phyloP scores from a whole-genome alignment of 169 alveolate species.

The Cytauxzoon felis region DNA sequence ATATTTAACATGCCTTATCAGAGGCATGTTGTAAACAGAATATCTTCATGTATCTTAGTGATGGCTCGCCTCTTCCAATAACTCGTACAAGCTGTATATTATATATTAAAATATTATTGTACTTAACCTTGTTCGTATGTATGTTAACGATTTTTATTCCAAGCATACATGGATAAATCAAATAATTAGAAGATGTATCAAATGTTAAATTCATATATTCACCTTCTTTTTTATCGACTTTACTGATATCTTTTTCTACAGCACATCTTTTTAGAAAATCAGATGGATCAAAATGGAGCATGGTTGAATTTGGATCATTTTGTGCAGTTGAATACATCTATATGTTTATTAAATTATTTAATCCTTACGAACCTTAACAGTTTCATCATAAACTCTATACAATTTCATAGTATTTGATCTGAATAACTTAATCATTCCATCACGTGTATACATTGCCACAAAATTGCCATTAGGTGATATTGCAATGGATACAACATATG shows the following conservation, averaged over 20 bases:
- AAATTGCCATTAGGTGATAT: slow-evolving; percentile 78
- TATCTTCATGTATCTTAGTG: slow-evolving; percentile 69
- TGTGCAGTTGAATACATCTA: slow-evolving; percentile 81
- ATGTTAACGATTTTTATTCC: slow-evolving; percentile 90
- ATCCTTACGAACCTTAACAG: no score
- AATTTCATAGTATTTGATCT: slow-evolving; percentile 82
- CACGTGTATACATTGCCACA: slow-evolving; percentile 80
- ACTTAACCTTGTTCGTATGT: slow-evolving; percentile 64
- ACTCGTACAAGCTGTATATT: slow-evolving; percentile 59
- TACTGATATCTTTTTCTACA: slow-evolving; percentile 87
- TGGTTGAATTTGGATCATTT: slow-evolving; percentile 74
- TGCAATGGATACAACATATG: slow-evolving; percentile 74
- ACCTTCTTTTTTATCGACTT: slow-evolving; percentile 59
- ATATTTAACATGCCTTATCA: slow-evolving; percentile 23
- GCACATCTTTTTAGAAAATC: slow-evolving; percentile 89
- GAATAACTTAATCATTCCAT: slow-evolving; percentile 78
- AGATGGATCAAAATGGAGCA: slow-evolving; percentile 81
- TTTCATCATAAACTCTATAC: slow-evolving; percentile 79
- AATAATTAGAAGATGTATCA: slow-evolving; percentile 91
- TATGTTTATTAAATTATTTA: no score
- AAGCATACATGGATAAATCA: slow-evolving; percentile 87
- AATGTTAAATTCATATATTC: slow-evolving; percentile 77
- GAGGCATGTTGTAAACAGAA: slow-evolving; percentile 67
- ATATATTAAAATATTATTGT: slow-evolving; percentile 2
- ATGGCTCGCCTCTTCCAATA: slow-evolving; percentile 72